phyloP scores from a whole-genome alignment of 495 filamentous ascomycete species.

The Penicillium cosmopolitanum region DNA sequence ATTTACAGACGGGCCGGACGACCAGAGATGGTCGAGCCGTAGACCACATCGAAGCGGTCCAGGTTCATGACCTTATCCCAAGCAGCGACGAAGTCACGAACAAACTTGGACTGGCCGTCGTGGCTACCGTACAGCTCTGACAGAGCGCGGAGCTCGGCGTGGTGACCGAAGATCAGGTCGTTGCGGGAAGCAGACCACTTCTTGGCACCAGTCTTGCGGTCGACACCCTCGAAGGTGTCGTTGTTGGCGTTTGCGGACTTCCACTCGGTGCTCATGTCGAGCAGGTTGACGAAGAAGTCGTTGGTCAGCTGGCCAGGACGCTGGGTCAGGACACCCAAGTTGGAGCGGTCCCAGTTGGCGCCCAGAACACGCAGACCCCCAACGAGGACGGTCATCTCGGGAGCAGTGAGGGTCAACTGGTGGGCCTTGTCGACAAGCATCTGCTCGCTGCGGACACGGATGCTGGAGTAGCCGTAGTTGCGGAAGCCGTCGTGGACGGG shows the following conservation, averaged over 20 bases:
- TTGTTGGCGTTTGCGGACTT: conserved; percentile 48
- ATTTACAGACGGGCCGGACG: conserved; percentile 32
- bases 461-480: conserved; percentile 65
- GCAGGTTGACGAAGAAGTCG: conserved; percentile 76
- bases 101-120: conserved; percentile 61
- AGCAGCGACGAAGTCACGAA: conserved; percentile 68
- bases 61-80: conserved; percentile 75
- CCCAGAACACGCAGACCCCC: conserved; percentile 69
- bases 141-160: conserved; percentile 69
- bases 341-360: conserved; percentile 67
- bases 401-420: conserved; percentile 66
- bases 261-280: conserved; percentile 68
- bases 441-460: conserved; percentile 63
- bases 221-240: conserved; percentile 63
- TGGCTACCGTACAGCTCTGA: conserved; percentile 65
- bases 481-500: conserved; percentile 71
- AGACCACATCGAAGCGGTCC: conserved; percentile 64
- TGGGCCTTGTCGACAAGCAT: conserved; percentile 69
- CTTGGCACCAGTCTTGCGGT: conserved; percentile 67
- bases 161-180: conserved; percentile 71
- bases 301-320: conserved; percentile 68
- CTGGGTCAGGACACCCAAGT: conserved; percentile 64
- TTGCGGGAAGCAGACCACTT: conserved; percentile 70
- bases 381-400: conserved; percentile 67
- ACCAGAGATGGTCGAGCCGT: conserved; percentile 17